These are phyloP conservation scores for Corrigiola litoralis DNA, from an alignment of 179 eudicot species.

Conservation along the genomic window DNA sequence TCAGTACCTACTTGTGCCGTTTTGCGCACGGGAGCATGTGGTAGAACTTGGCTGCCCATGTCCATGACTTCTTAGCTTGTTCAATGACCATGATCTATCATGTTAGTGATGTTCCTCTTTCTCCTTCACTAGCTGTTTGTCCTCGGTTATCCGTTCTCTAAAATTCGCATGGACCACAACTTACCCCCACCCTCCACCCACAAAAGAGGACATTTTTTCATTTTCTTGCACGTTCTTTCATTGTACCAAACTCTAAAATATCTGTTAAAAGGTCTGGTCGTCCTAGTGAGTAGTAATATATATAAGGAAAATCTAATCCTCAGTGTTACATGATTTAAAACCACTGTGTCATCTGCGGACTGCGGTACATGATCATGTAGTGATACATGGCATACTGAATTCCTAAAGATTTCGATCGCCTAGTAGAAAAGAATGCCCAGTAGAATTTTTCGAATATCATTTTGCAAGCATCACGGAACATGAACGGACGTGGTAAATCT, in stretches of 20 bases:
- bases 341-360: neutral
- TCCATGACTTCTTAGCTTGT: too few relatives aligned
- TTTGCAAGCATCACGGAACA: too few relatives aligned
- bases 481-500: too few relatives aligned
- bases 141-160: neutral
- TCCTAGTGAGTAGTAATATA: neutral
- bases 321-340: neutral
- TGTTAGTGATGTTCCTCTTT: neutral
- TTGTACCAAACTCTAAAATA: neutral
- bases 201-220: neutral
- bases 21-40: neutral
- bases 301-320: too few relatives aligned
- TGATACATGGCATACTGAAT: too few relatives aligned
- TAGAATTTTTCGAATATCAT: too few relatives aligned
- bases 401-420: too few relatives aligned
- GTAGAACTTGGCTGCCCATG: neutral
- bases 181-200: neutral
- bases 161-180: conserved; percentile 13
- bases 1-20: too few relatives aligned
- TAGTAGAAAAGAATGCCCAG: too few relatives aligned
- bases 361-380: neutral
- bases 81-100: too few relatives aligned
- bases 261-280: neutral
- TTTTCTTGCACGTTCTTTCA: neutral
- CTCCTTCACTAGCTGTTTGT: neutral